A percentile compares a stretch with the other conserved stretches of the same genome.
Evolutionary conservation across 148 eudicot genomes (phyloP).

Genomic region (Oxyria digyna): DNA sequence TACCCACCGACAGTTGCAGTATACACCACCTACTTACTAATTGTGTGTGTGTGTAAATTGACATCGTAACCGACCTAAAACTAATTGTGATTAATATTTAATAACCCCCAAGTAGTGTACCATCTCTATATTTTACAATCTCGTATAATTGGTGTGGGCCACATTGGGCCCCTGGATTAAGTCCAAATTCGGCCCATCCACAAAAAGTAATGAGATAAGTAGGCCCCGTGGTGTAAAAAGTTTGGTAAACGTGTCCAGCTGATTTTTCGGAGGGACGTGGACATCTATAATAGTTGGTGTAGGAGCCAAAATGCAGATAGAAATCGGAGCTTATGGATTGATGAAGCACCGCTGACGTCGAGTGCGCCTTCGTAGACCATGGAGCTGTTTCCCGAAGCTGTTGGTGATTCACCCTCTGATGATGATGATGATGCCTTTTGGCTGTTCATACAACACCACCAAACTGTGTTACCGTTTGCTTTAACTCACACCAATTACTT

Average conservation of each 20-base stretch:
- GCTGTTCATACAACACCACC: slow-evolving; percentile 20
- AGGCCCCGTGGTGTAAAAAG: not conserved
- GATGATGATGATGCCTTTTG: slow-evolving; percentile 32
- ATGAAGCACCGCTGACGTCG: slow-evolving; percentile 18
- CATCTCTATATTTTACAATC: not conserved
- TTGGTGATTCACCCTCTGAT: slow-evolving; percentile 13
- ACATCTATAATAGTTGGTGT: not conserved
- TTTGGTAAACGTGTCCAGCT: not conserved
- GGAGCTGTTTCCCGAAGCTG: slow-evolving; percentile 17
- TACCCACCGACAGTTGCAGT: slow-evolving; percentile 3
- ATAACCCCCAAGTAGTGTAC: not conserved
- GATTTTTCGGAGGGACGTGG: not conserved
- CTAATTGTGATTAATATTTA: too few species aligned
- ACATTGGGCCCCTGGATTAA: not conserved
- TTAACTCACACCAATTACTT: too few species aligned
- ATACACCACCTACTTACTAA: not conserved
- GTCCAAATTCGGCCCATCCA: not conserved
- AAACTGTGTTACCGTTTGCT: too few species aligned
- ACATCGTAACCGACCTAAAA: not conserved
- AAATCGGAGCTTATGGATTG: slow-evolving; percentile 16
- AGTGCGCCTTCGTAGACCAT: slow-evolving; percentile 66
- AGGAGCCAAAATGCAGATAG: slow-evolving; percentile 8
- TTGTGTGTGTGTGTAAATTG: not conserved
- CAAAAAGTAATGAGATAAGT: slow-evolving; percentile 3
- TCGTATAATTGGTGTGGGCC: not conserved